Evolutionary conservation across 345 rosid genomes (phyloP).

Genomic region (Murraya paniculata): DNA sequence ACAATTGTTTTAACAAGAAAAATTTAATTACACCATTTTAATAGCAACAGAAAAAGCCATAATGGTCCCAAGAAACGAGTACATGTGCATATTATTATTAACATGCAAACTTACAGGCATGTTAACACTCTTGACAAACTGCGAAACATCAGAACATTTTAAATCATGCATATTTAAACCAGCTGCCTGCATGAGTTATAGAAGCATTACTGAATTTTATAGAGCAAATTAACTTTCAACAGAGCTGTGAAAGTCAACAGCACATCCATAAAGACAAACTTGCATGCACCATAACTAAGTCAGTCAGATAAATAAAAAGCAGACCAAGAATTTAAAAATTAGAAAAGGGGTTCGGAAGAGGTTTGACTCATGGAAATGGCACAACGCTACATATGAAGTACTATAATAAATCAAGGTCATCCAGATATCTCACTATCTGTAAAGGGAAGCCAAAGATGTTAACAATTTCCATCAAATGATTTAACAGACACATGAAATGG

Average conservation of each 20-base stretch:
- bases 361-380: neutral
- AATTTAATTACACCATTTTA: neutral
- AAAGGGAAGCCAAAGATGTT: neutral
- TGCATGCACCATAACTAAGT: neutral
- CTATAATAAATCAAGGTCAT: neutral
- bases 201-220: conserved; percentile 10
- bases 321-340: neutral
- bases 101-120: conserved; percentile 34
- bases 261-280: neutral
- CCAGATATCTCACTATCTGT: neutral
- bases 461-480: neutral
- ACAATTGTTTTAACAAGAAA: neutral
- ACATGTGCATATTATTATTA: conserved; percentile 4
- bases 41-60: neutral
- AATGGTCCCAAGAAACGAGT: neutral
- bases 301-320: neutral
- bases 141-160: conserved; percentile 28
- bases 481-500: neutral
- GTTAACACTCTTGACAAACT: conserved; percentile 25
- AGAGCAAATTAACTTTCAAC: neutral
- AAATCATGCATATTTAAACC: conserved; percentile 28
- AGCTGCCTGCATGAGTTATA: conserved; percentile 27
- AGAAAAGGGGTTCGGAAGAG: neutral
- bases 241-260: conserved; percentile 5
- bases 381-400: neutral